These are phyloP conservation scores for Talaromyces stipitatus DNA, from an alignment of 495 filamentous ascomycete genomes.

Conservation along the genomic window DNA sequence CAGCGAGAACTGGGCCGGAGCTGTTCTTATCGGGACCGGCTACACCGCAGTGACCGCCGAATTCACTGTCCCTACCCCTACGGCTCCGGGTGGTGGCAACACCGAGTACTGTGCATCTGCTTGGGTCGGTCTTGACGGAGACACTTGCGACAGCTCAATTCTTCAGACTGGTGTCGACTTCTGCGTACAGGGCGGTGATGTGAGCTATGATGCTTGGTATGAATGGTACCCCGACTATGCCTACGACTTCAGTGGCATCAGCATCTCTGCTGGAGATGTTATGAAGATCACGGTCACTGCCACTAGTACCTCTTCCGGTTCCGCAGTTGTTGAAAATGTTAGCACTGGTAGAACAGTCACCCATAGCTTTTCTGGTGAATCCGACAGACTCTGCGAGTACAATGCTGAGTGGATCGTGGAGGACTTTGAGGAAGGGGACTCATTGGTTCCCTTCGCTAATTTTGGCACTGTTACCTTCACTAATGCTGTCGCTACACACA, in stretches of 20 bases:
- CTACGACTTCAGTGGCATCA: constrained; percentile 45
- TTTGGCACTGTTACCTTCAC: constrained; percentile 46
- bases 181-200: constrained; percentile 28
- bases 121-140: constrained; percentile 60
- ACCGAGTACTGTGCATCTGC: constrained; percentile 32
- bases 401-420: constrained; percentile 65
- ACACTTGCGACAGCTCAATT: constrained; percentile 49
- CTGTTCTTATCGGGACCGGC: constrained; percentile 39
- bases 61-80: constrained; percentile 48
- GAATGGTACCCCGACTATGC: constrained; percentile 57
- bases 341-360: constrained; percentile 46
- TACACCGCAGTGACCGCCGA: constrained; percentile 47
- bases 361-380: constrained; percentile 38
- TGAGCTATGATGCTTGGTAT: constrained; percentile 52
- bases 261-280: constrained; percentile 44
- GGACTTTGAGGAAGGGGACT: constrained; percentile 43
- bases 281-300: constrained; percentile 47
- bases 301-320: constrained; percentile 37
- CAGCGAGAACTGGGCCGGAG: constrained; percentile 53
- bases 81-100: constrained; percentile 25
- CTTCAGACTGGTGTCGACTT: constrained; percentile 58
- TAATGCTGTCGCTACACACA: constrained; percentile 29
- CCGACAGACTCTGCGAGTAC: constrained; percentile 28
- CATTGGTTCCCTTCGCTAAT: constrained; percentile 45
- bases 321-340: constrained; percentile 47